phyloP scores from a whole-genome alignment of 2,329 filamentous ascomycete species.

The Alternaria sp. region DNA sequence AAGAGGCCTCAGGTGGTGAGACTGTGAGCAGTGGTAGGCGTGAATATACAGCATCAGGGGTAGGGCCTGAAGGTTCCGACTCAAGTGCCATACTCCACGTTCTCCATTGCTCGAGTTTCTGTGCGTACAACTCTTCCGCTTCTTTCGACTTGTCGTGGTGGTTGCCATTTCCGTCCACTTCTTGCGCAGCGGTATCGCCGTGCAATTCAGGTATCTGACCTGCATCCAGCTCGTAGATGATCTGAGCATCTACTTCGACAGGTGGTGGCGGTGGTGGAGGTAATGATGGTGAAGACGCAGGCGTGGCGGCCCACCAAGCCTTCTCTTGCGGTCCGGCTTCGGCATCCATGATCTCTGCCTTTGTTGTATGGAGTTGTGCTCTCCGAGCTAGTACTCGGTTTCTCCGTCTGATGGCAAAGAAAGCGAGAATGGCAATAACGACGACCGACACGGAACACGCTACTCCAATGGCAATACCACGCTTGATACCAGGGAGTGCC shows the following conservation, averaged over 20 bases:
- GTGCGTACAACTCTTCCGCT: constrained; percentile 18
- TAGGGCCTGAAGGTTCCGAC: not conserved
- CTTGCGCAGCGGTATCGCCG: constrained; percentile 24
- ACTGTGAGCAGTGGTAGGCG: constrained; percentile 11
- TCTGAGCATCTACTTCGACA: constrained; percentile 32
- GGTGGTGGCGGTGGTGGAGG: constrained; percentile 14
- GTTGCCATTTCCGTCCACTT: constrained; percentile 20
- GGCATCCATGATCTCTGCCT: constrained; percentile 15
- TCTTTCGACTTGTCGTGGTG: constrained; percentile 10
- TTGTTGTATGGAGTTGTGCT: not conserved
- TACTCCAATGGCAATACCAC: constrained; percentile 41
- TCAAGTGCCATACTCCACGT: constrained; percentile 16
- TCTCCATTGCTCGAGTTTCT: constrained; percentile 20
- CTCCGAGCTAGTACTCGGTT: constrained; percentile 17
- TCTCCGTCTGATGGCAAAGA: constrained; percentile 33
- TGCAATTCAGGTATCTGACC: constrained; percentile 32
- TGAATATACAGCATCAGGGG: not conserved
- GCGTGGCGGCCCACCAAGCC: constrained; percentile 9
- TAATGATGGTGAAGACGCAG: not conserved
- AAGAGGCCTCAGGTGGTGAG: constrained; percentile 13
- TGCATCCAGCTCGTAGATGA: constrained; percentile 36
- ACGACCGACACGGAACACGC: constrained; percentile 35
- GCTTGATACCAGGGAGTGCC: constrained; percentile 41
- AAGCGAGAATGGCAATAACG: constrained; percentile 33
- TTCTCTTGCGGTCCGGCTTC: constrained; percentile 28